Base-by-base conservation (phyloP, 179 eudicot species). In the Nepenthes alata region DNA sequence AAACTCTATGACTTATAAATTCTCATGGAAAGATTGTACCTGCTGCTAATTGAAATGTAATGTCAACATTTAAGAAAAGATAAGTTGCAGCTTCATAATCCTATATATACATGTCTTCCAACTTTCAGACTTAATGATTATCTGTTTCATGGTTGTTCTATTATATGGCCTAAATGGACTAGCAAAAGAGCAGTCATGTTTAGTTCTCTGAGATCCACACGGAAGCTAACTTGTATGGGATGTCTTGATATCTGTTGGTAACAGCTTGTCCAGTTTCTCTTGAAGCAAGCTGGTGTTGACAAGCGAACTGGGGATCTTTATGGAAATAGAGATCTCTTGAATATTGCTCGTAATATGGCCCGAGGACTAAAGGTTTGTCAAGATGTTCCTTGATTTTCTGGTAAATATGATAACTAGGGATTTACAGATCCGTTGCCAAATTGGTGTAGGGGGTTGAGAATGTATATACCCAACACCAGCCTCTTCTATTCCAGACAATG, bases 391-490 rank as follows among this genome's bases (percentile, higher is more conserved):
- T 55, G 12, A n/a, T 49, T 60, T 37, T 44, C 5, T 8, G 9
- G 3, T 38, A 36, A 2, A 47, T 37, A 10, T n/a, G 11, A 56
- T 57, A 57, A 60, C 60, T 49, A 58, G 53, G 53, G 60, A 68
- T 39, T 69, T 55, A 62, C 48, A 5, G 67, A 6, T 63, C 6
- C 10, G 67, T 63, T 62, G 37, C 51, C 5, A 54, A 37, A 47
- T 66, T 60, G 49, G 55, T 72, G 48, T 62, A 89, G 96, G 96
- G 96, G 37, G 89, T 89, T 61, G 96, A 89, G 78, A 89, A 89
- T 67, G 96, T 89, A 11, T 89, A 89, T 68, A 89, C 96, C 66
- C 96, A 89, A 70, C 96, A 89, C 81, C 96, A 89, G 73, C 96
- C 96, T 10, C 89, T 84, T 55, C 73, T 89, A 55, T 72, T 72